phyloP scores from a whole-genome alignment of 179 eudicot genomes.

The Sideroxylon spinosum region DNA sequence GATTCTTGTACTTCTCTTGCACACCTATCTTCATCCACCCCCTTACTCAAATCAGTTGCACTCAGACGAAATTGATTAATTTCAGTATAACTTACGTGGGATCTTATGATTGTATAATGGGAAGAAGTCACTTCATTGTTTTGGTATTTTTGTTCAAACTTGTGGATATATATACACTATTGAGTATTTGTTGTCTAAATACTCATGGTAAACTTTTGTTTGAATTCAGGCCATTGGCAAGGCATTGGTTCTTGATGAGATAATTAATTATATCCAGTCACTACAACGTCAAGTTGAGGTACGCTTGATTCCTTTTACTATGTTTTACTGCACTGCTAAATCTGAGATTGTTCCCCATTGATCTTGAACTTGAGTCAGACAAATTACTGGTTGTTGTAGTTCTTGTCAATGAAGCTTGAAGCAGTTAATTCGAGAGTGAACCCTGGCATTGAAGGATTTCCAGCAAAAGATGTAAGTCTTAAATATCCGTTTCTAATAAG shows the following conservation, averaged over 20 bases:
- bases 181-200: neutral
- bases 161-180: constrained; percentile 5
- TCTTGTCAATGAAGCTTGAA: constrained; percentile 96
- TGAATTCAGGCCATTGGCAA: constrained; percentile 86
- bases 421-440: constrained; percentile 72
- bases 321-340: neutral
- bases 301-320: constrained; percentile 11
- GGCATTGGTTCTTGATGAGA: constrained; percentile 95
- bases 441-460: constrained; percentile 65
- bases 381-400: constrained; percentile 40
- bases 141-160: neutral
- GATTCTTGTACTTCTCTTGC: neutral
- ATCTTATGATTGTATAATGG: neutral
- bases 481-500: constrained; percentile 7
- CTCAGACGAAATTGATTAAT: neutral
- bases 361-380: neutral
- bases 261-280: constrained; percentile 91
- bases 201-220: constrained; percentile 13
- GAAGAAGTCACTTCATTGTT: neutral
- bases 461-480: constrained; percentile 76
- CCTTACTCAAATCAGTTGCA: neutral
- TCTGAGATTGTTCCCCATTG: neutral
- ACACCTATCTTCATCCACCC: too few relatives aligned
- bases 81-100: neutral
- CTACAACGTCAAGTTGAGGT: constrained; percentile 98